Percentiles rank a stretch among this genome's conserved stretches.
phyloP scores from a whole-genome alignment of 352 stramenopile species.

The Globisporangium nodosum region DNA sequence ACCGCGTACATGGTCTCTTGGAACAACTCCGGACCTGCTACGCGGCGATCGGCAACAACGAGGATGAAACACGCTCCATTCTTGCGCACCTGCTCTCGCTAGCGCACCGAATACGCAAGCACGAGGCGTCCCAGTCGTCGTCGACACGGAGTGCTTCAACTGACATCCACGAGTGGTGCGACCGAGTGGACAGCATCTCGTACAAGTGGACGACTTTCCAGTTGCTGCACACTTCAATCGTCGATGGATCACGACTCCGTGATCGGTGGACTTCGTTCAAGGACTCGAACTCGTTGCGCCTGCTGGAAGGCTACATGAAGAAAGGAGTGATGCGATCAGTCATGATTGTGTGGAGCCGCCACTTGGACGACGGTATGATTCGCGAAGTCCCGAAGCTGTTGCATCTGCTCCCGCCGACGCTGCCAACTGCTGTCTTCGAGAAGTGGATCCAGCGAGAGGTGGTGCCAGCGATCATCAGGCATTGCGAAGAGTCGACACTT shows the following conservation, averaged over 20 bases:
- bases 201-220: constrained; percentile 75
- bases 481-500: constrained; percentile 11
- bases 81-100: constrained; percentile 8
- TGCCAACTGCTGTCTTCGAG: constrained; percentile 43
- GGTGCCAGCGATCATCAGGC: constrained; percentile 32
- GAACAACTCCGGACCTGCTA: constrained; percentile 8
- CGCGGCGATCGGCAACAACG: constrained; percentile 4
- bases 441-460: constrained; percentile 52
- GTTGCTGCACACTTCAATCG: constrained; percentile 28
- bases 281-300: constrained; percentile 21
- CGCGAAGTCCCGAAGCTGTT: constrained; percentile 33
- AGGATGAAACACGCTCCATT: constrained; percentile 13
- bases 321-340: constrained; percentile 46
- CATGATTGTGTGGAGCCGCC: constrained; percentile 49
- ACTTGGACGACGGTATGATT: constrained; percentile 28
- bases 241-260: constrained; percentile 6
- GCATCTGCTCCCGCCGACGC: constrained; percentile 22
- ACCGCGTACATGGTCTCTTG: neutral
- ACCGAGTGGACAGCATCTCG: constrained; percentile 27
- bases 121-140: neutral
- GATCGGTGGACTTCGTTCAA: constrained; percentile 35
- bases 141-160: neutral
- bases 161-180: constrained; percentile 18
- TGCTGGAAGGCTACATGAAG: constrained; percentile 41
- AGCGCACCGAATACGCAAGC: constrained; percentile 4